Base-by-base conservation (phyloP, 257 asterid species). In the Echium plantagineum region DNA sequence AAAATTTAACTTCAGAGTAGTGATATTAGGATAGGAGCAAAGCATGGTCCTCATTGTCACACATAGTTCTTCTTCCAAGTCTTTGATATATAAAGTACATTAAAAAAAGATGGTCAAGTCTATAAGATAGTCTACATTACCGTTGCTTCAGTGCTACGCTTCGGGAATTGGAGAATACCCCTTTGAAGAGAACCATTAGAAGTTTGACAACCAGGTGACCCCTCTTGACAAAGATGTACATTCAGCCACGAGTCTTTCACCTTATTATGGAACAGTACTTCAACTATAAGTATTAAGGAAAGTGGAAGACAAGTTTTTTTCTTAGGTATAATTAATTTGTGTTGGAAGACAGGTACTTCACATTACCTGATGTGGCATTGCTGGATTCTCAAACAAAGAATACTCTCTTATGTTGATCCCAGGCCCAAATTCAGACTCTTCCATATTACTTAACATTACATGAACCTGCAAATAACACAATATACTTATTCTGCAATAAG, bases 191-290 rank as follows among this genome's bases (percentile, higher is more conserved):
- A 83, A 70, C 57, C 72, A 76, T 89, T 93, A 58, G 97, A 72
- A 70, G 67, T 68, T 71, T 79, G 81, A 69, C 99, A 93, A 68
- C 86, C 93, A 18, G 13, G 66, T 66, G 96, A 84, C 46, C 94
- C 96, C 67, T 80, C 87, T 63, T 77, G 87, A 78, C 99, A 93
- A 72, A 93, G 89, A 67, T 80, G 86, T 72, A 93, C 99, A 56
- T 93, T 75, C 28, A 93, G 87, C 97, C 96, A 84, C 15, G 97
- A 93, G 67, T 86, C 85, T 76, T 83, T 93, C 70, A 89, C 97
- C 99, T 93, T 83, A 63, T 70, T n/a, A 61, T n/a, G 52, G 58
- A 55, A n/a, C 42, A 31, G 38, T 52, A 60, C 1, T 16, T 17
- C 57, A 26, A 18, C 54, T 21, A 46, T 47, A 53, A 38, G 42